These are phyloP conservation scores for Trifolium repens DNA, from an alignment of 306 rosid genomes.

Conservation along the genomic window DNA sequence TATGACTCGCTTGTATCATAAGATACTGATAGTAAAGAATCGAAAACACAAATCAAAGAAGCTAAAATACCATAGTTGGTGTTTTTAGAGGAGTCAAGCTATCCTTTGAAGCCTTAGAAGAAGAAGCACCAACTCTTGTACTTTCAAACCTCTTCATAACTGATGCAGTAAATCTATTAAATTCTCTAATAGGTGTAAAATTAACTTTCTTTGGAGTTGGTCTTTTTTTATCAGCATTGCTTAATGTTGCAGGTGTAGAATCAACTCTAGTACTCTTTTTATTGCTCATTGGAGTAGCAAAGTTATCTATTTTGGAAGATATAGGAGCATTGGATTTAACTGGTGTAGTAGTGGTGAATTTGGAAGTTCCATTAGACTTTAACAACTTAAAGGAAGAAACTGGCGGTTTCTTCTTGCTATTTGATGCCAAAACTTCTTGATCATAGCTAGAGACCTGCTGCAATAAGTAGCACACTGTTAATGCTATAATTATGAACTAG, in stretches of 20 bases:
- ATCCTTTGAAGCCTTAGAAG: slow-evolving; percentile 73
- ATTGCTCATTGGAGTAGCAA: slow-evolving; percentile 62
- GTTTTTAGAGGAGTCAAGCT: slow-evolving; percentile 72
- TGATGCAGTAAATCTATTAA: slow-evolving; percentile 74
- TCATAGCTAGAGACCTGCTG: slow-evolving; percentile 47
- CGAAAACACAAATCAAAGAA: slow-evolving; percentile 12
- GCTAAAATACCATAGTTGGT: slow-evolving; percentile 64
- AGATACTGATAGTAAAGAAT: not conserved
- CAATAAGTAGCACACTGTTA: slow-evolving; percentile 32
- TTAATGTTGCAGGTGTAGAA: slow-evolving; percentile 35
- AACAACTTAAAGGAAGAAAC: slow-evolving; percentile 53
- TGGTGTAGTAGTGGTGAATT: slow-evolving; percentile 56
- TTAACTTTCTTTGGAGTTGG: slow-evolving; percentile 67
- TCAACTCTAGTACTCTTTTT: slow-evolving; percentile 4
- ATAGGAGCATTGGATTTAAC: slow-evolving; percentile 51
- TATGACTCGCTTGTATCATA: not conserved
- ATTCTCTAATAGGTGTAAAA: slow-evolving; percentile 87
- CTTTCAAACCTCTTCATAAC: slow-evolving; percentile 83
- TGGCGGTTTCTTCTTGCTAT: slow-evolving; percentile 56
- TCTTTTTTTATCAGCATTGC: slow-evolving; percentile 61
- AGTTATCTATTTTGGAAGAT: slow-evolving; percentile 46
- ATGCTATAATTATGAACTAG: slow-evolving; percentile 3
- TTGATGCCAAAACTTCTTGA: slow-evolving; percentile 49
- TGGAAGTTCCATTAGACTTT: slow-evolving; percentile 49
- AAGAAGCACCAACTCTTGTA: slow-evolving; percentile 61